Conservation (phyloP, 768 basidiomycete species). For the Galerina marginata region DNA sequence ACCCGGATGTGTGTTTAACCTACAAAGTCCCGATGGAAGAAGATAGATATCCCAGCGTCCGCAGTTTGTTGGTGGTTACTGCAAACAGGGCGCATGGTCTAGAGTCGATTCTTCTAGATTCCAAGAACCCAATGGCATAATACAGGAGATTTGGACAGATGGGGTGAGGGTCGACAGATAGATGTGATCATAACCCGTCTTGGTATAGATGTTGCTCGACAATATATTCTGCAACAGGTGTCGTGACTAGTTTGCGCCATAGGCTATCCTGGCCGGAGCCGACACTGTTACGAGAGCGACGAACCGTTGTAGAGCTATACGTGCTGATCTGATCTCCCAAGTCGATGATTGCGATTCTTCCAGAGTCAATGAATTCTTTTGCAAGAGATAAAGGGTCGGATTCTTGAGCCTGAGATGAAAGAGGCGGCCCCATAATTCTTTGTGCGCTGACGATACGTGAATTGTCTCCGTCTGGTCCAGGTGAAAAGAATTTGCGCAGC, state of each 20-base stretch:
- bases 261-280: conserved; percentile 23
- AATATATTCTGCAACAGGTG: conserved; percentile 57
- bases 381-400: conserved; percentile 36
- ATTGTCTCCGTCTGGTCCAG: conserved; percentile 50
- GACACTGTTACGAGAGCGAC: conserved; percentile 44
- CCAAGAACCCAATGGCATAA: too few species aligned
- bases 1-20: too few species aligned
- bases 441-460: conserved; percentile 72
- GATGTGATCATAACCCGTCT: conserved; percentile 7
- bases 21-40: too few species aligned
- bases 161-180: neutral
- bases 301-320: conserved; percentile 75
- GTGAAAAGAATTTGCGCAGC: conserved; percentile 63
- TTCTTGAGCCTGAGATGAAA: conserved; percentile 8
- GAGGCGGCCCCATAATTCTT: conserved; percentile 35
- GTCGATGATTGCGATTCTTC: conserved; percentile 63
- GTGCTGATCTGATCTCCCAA: conserved; percentile 60
- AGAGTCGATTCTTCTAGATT: too few species aligned
- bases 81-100: too few species aligned
- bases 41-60: too few species aligned
- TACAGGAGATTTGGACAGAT: too few species aligned
- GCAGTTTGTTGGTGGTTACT: too few species aligned
- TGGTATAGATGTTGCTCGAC: conserved; percentile 50
- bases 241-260: conserved; percentile 57
- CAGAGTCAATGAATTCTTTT: conserved; percentile 53